phyloP scores from a whole-genome alignment of 805 yeast genomes.

The Metschnikowia colocasiae region DNA sequence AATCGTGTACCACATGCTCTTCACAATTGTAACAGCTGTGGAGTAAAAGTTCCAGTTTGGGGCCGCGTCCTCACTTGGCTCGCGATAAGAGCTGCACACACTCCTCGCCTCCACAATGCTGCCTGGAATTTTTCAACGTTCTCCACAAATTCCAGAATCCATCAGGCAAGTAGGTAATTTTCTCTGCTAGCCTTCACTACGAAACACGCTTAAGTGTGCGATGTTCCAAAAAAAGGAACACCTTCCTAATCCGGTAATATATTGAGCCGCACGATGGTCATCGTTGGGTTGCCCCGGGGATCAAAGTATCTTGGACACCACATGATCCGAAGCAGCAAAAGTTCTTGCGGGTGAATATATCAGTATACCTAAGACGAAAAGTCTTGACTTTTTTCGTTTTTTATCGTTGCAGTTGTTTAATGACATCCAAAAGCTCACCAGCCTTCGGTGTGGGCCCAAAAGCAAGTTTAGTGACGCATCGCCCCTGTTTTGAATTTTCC shows the following conservation, averaged over 20 bases:
- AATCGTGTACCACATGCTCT: conserved; percentile 14
- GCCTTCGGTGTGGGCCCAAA: no score
- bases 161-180: no score
- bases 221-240: no score
- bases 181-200: no score
- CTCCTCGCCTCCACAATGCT: neutral
- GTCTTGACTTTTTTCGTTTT: no score
- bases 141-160: neutral
- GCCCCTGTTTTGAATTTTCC: no score
- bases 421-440: no score
- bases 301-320: neutral
- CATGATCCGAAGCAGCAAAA: neutral
- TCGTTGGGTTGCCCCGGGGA: conserved; percentile 8
- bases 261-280: conserved; percentile 24
- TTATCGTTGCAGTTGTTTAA: no score
- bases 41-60: neutral
- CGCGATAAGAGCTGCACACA: conserved; percentile 4
- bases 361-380: no score
- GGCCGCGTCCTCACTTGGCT: conserved; percentile 4
- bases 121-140: neutral
- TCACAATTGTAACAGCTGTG: neutral
- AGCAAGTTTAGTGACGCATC: neutral
- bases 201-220: neutral
- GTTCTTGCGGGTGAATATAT: no score
- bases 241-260: conserved; percentile 8